These are phyloP conservation scores for Geosiphon pyriformis DNA, from an alignment of 192 early-diverging fungal genomes.

Conservation along the genomic window DNA sequence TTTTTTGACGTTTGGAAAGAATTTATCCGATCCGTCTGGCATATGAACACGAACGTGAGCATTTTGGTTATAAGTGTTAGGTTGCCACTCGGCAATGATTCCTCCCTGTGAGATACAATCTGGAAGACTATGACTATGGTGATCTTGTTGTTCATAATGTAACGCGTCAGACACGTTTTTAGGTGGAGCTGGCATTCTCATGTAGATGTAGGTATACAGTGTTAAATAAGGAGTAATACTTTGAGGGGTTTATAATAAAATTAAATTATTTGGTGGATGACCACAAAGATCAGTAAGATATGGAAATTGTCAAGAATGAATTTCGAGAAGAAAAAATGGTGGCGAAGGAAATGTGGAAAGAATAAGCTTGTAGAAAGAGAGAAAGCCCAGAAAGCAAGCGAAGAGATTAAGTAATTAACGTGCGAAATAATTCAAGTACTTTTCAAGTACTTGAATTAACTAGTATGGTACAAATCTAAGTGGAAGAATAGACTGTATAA, in stretches of 20 bases:
- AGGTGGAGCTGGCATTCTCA: neutral
- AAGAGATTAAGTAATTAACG: neutral
- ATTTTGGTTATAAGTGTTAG: constrained; percentile 3
- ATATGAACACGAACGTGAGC: constrained; percentile 4
- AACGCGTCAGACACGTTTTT: neutral
- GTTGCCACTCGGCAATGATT: constrained; percentile 9
- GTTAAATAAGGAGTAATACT: neutral
- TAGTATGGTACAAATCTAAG: neutral
- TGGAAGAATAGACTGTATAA: neutral
- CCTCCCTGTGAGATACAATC: constrained; percentile 12
- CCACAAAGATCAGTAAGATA: too few relatives aligned
- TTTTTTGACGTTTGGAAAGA: constrained; percentile 3
- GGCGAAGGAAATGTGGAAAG: neutral
- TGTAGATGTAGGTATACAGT: neutral
- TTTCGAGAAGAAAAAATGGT: neutral
- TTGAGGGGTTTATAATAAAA: too few relatives aligned
- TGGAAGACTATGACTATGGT: neutral
- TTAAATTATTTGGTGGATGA: too few relatives aligned
- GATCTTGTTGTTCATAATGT: neutral
- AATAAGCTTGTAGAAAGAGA: neutral
- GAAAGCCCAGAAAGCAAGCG: neutral
- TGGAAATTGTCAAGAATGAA: too few relatives aligned
- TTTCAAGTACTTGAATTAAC: neutral
- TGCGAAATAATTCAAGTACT: neutral
- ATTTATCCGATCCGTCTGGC: constrained; percentile 2